phyloP scores from a whole-genome alignment of 495 filamentous ascomycete species.

The Xylaria nigripes region DNA sequence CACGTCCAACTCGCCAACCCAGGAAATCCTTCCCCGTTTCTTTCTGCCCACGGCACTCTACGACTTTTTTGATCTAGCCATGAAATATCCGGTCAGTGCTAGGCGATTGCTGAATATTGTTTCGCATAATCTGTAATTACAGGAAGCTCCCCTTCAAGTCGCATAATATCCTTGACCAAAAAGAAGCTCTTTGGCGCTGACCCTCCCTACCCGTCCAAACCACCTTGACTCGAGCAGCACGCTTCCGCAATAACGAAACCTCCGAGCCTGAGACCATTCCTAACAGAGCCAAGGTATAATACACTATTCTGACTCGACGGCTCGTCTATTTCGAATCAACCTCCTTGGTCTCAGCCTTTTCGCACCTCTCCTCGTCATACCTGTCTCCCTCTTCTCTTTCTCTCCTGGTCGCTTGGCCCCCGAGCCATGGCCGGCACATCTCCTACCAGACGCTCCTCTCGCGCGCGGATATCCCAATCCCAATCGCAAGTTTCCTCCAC shows the following conservation, averaged over 20 bases:
- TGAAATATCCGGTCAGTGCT: conserved; percentile 16
- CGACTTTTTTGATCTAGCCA: conserved; percentile 19
- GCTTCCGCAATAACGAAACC: neutral
- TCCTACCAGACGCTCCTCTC: conserved; percentile 76
- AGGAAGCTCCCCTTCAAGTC: conserved; percentile 9
- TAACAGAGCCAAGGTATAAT: neutral
- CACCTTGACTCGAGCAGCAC: conserved; percentile 9
- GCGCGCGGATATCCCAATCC: conserved; percentile 76
- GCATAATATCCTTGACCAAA: conserved; percentile 5
- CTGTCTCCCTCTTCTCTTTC: conserved; percentile 11
- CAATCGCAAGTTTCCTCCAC: conserved; percentile 71
- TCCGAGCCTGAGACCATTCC: conserved; percentile 1
- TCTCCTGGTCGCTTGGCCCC: conserved; percentile 22
- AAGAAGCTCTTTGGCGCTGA: conserved; percentile 1
- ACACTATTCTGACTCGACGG: conserved; percentile 5
- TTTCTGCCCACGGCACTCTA: conserved; percentile 7
- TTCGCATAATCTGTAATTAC: conserved; percentile 17
- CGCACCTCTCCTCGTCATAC: conserved; percentile 9
- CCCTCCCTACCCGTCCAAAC: neutral
- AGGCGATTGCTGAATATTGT: conserved; percentile 23
- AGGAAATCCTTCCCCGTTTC: conserved; percentile 12
- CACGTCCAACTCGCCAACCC: conserved; percentile 2
- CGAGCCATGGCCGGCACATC: conserved; percentile 50
- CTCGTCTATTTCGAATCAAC: neutral
- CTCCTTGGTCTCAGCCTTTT: conserved; percentile 11